Percentiles rank a stretch among this genome's conserved stretches.
Conservation (phyloP, 345 rosid genomes). For the Eucalyptus erythrocorys region DNA sequence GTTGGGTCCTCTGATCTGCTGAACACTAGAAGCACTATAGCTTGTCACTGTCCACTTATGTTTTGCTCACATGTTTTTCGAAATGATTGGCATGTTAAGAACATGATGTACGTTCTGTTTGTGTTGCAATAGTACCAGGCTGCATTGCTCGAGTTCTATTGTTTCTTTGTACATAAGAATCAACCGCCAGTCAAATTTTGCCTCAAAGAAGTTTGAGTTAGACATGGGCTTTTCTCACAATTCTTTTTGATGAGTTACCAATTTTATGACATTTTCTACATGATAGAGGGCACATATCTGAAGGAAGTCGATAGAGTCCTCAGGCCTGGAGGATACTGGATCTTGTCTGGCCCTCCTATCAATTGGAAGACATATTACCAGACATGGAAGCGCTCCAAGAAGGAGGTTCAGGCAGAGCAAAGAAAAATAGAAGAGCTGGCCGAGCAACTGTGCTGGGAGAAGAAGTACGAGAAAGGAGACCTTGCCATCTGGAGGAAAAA, state of each 20-base stretch:
- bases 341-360: constrained; percentile 93
- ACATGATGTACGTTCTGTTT: background rate
- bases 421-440: constrained; percentile 71
- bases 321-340: constrained; percentile 98
- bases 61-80: background rate
- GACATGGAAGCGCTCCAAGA: constrained; percentile 78
- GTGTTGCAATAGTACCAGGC: background rate
- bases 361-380: constrained; percentile 89
- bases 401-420: constrained; percentile 82
- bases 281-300: constrained; percentile 65
- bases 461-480: constrained; percentile 95
- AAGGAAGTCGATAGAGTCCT: constrained; percentile 97
- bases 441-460: constrained; percentile 93
- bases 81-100: background rate
- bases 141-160: background rate
- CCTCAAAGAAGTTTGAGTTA: background rate
- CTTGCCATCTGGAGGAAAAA: constrained; percentile 75
- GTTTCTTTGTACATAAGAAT: background rate
- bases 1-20: background rate
- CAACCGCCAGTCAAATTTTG: background rate
- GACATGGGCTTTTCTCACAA: background rate
- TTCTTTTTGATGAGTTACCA: background rate
- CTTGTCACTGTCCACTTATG: background rate
- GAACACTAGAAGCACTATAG: background rate
- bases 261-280: background rate